Evolutionary conservation across 2,329 filamentous ascomycete genomes (phyloP), one percentile per base, ranked within the genome.

Genomic region (Ophiocordyceps camponoti-leonardi): DNA sequence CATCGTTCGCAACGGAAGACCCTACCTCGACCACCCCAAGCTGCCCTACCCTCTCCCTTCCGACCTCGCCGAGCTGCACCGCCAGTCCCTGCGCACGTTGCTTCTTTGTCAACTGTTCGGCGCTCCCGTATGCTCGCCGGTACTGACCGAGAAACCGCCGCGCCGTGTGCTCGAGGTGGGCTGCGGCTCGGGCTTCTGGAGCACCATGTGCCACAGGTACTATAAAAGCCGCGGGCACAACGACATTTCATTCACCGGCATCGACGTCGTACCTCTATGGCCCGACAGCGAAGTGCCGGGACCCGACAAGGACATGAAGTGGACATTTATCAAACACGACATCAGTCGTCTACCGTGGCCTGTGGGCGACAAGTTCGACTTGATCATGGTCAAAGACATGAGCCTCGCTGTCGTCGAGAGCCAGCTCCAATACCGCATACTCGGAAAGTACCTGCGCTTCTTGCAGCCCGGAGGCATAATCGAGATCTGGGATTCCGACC

Each of bases 141-240:
- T 69, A 28, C 72, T 86, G 45, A 66, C 71, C 41, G 71, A 76
- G 50, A 76, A 77, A 42, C 79, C 84, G 19, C 88, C 88, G 0
- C 73, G 72, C 54, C 80, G 79, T 51, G 81, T 96, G 26, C 71
- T 96, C 22, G 90, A 96, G 57, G 65, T 95, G 31, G 87, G 81
- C 28, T 96, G 90, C 61, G 88, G 88, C 18, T 83, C 83, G 19
- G 90, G 79, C 22, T 84, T 93, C 58, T 95, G 88, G 88, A 88
- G 84, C 53, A 81, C 84, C 63, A 79, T 86, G 68, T 93, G 86
- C 60, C 83, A 94, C 60, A 77, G 85, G 33, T 83, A 85, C 62
- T 86, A 88, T 57, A 71, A 74, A 47, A 72, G 76, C 43, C 69
- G 75, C 46, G 86, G 86, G 14, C 73, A 83, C 56, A 65, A 71